These are phyloP conservation scores for Paulownia fortunei DNA, from an alignment of 257 asterid species.

Conservation along the genomic window DNA sequence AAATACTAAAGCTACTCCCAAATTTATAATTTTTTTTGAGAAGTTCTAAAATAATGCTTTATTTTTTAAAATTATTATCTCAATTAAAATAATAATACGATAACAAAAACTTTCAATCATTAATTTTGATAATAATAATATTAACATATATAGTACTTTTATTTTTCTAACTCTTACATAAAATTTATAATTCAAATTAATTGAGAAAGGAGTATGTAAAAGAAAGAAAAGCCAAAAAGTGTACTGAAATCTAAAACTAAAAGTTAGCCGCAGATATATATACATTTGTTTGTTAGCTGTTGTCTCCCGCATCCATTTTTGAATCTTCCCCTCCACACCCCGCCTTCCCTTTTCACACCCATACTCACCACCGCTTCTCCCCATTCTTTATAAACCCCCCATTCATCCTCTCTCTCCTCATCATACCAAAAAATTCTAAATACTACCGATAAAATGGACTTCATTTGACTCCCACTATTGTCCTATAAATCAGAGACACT, in stretches of 20 bases:
- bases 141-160: too few species aligned
- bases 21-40: too few species aligned
- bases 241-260: conserved; percentile 34
- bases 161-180: too few species aligned
- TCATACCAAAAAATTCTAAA: neutral
- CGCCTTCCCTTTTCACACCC: conserved; percentile 35
- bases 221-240: neutral
- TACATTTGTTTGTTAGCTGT: conserved; percentile 52
- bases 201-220: too few species aligned
- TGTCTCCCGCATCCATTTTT: conserved; percentile 48
- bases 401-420: neutral
- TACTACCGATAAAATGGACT: conserved; percentile 16
- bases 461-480: conserved; percentile 17
- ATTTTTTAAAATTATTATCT: too few species aligned
- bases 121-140: too few species aligned
- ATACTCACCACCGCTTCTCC: neutral
- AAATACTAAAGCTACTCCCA: too few species aligned
- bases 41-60: too few species aligned
- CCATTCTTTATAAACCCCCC: neutral
- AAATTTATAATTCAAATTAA: neutral
- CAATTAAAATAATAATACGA: too few species aligned
- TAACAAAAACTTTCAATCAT: too few species aligned
- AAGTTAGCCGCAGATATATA: conserved; percentile 19
- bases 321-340: conserved; percentile 32
- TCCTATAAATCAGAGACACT: neutral